These are phyloP conservation scores for Eucalyptus urophylla DNA, from an alignment of 345 rosid genomes.

Conservation along the genomic window DNA sequence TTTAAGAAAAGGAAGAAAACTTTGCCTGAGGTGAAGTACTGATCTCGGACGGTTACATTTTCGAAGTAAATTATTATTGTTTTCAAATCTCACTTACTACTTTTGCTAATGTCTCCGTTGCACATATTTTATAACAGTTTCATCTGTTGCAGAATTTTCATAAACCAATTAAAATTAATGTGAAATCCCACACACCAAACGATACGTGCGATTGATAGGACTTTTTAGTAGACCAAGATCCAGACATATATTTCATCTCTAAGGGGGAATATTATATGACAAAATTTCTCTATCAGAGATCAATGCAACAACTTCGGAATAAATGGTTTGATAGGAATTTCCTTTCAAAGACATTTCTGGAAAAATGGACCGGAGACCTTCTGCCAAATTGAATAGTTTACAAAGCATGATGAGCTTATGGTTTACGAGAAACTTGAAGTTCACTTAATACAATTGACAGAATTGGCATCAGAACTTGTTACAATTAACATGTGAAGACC, in stretches of 20 bases:
- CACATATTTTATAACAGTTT: not conserved
- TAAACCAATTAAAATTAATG: not conserved
- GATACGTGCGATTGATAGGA: not conserved
- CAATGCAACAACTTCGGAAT: not conserved
- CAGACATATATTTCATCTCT: not conserved
- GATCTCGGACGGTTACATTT: not conserved
- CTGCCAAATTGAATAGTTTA: not conserved
- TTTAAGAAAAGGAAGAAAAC: not conserved
- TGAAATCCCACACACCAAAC: not conserved
- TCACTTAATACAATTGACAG: not conserved
- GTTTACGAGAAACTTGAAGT: not conserved
- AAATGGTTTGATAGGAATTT: not conserved
- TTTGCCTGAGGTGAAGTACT: not conserved
- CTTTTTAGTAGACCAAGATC: not conserved
- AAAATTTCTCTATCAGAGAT: not conserved
- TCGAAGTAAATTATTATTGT: not conserved
- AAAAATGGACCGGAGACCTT: not conserved
- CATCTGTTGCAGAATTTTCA: not conserved
- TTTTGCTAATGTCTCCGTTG: not conserved
- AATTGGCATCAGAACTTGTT: slow-evolving; percentile 18
- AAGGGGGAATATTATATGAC: not conserved
- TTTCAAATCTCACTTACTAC: not conserved
- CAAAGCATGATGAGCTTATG: not conserved
- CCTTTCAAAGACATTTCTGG: not conserved
- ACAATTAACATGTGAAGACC: slow-evolving; percentile 16